Evolutionary conservation across 2,329 filamentous ascomycete genomes (phyloP), one percentile per base, ranked within the genome.

Genomic region (Coniochaeta sp.): DNA sequence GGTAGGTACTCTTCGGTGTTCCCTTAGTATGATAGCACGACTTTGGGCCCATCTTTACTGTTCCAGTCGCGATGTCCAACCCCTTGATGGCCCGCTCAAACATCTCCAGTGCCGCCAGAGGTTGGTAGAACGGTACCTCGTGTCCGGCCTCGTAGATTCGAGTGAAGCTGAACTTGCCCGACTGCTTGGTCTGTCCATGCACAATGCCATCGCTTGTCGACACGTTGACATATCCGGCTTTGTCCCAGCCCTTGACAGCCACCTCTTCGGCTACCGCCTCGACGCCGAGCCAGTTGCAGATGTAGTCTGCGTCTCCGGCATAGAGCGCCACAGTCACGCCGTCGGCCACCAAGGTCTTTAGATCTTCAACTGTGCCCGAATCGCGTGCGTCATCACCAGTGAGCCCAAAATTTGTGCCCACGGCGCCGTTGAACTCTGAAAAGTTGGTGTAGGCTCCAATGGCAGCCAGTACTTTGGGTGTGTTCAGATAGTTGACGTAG

Each of bases 401-500:
- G 12, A 65, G 71, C 0, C 66, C 68, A 65, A 83, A 83, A 1
- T 78, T 77, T 5, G 61, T 64, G 43, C 67, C 67, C 1, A 83
- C 79, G 0, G 77, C 72, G 61, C 68, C 76, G 61, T 75, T 79
- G 36, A 69, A 72, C 4, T 71, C 69, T 3, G 80, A 81, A 72
- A 81, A 89, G 68, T 87, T 89, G 60, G 79, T 77, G 65, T 73
- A 82, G 0, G 82, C 84, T 11, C 85, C 85, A 60, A 88, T 80
- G 0, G 83, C 84, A n/a, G 72, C 67, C 64, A 83, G 82, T 1
- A 86, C 77, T 12, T 73, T 68, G 0, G 78, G 72, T 1, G 74
- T 76, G 70, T 88, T 87, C 34, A 88, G 76, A 67, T 86, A 88
- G n/a, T 78, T 72, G 14, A 73, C 69, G 64, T 80, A 87, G 70